phyloP scores from a whole-genome alignment of 2,329 filamentous ascomycete species.

The Fusarium albidum region DNA sequence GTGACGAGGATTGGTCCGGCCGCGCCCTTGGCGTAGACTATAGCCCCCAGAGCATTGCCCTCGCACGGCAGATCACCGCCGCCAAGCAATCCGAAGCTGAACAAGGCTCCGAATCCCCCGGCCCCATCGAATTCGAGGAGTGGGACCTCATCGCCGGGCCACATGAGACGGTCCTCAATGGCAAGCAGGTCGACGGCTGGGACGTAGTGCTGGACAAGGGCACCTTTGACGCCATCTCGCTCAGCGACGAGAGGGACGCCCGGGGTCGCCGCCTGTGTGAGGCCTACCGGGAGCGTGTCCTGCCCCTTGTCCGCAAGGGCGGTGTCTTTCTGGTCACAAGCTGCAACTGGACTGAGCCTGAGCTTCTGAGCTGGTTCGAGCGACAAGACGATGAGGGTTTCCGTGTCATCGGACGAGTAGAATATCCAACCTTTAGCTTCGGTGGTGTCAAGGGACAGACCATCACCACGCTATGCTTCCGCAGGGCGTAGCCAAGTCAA shows the following conservation, averaged over 20 bases:
- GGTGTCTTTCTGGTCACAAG: constrained; percentile 88
- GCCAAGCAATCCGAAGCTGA: constrained; percentile 27
- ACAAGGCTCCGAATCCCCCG: constrained; percentile 35
- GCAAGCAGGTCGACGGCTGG: constrained; percentile 64
- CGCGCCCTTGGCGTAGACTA: constrained; percentile 90
- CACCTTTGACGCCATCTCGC: constrained; percentile 92
- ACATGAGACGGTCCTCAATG: constrained; percentile 45
- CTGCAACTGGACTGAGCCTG: constrained; percentile 97
- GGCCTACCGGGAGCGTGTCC: constrained; percentile 75
- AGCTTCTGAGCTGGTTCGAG: constrained; percentile 83
- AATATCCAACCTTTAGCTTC: constrained; percentile 89
- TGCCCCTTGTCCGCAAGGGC: constrained; percentile 72
- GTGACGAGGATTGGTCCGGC: constrained; percentile 70
- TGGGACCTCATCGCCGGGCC: constrained; percentile 70
- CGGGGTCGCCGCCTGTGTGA: constrained; percentile 72
- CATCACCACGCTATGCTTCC: constrained; percentile 87
- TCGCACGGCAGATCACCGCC: constrained; percentile 72
- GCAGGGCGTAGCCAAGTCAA: constrained; percentile 45
- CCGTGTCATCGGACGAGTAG: constrained; percentile 71
- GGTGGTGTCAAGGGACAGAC: constrained; percentile 88
- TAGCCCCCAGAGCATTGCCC: constrained; percentile 74
- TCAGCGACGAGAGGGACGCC: constrained; percentile 66
- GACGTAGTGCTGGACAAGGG: constrained; percentile 98
- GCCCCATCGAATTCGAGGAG: constrained; percentile 54
- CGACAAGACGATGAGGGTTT: constrained; percentile 52